These are phyloP conservation scores for Trifolium subterraneum DNA, from an alignment of 306 rosid genomes.

Conservation along the genomic window DNA sequence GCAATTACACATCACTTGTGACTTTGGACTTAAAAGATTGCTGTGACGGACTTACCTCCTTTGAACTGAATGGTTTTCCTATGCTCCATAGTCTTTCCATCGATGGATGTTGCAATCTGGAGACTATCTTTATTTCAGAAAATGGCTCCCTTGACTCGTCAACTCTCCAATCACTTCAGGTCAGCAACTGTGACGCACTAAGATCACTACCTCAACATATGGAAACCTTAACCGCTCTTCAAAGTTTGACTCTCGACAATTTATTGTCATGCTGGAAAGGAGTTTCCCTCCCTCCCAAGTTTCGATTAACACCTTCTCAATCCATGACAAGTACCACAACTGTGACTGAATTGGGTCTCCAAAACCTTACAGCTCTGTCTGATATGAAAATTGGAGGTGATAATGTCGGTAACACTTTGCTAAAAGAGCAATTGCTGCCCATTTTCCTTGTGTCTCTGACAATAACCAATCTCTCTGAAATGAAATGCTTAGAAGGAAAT, in stretches of 20 bases:
- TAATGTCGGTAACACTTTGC: neutral
- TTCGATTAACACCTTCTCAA: neutral
- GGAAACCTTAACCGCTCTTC: neutral
- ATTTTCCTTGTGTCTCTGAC: neutral
- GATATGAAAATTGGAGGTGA: neutral
- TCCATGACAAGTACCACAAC: neutral
- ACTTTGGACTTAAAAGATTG: neutral
- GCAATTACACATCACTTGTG: slow-evolving; percentile 1
- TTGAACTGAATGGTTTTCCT: neutral
- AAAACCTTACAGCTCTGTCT: neutral
- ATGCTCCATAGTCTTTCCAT: neutral
- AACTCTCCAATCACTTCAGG: no score
- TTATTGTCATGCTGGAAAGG: neutral
- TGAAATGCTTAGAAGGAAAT: neutral
- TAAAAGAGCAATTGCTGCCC: neutral
- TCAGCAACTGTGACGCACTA: neutral
- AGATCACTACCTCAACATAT: neutral
- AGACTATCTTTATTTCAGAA: neutral
- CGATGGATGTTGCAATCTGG: neutral
- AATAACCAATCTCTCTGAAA: neutral
- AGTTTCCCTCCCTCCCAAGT: neutral
- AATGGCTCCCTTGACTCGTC: neutral
- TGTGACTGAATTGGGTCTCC: neutral
- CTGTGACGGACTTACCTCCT: neutral
- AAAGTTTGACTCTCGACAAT: neutral